Evolutionary conservation across 345 rosid species (phyloP).

Genomic region (Camelina laxa): DNA sequence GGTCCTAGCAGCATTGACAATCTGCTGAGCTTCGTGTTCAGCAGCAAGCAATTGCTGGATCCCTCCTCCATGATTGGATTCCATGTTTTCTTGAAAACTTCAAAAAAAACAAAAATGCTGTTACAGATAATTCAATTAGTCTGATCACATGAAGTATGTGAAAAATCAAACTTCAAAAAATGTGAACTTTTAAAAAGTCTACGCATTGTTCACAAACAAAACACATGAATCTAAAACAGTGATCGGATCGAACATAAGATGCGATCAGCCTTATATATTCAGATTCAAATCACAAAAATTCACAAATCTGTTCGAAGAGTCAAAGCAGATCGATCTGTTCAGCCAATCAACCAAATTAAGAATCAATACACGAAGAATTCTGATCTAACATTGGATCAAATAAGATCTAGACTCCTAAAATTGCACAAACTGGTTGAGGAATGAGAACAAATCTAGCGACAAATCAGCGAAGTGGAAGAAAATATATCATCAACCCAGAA

Average conservation of each 20-base stretch:
- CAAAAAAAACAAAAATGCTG: not conserved
- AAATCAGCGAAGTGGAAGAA: too few species aligned
- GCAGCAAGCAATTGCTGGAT: slow-evolving; percentile 77
- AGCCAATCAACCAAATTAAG: not conserved
- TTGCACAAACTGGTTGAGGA: not conserved
- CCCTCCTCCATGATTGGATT: slow-evolving; percentile 29
- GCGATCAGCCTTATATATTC: not conserved
- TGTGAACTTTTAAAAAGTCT: not conserved
- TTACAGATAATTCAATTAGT: not conserved
- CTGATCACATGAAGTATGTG: not conserved
- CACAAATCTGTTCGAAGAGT: slow-evolving; percentile 2
- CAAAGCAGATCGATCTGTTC: slow-evolving; percentile 32
- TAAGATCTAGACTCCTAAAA: not conserved
- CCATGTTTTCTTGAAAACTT: slow-evolving; percentile 52
- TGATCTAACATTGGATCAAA: not conserved
- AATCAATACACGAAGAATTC: not conserved
- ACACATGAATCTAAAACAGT: slow-evolving; percentile 7
- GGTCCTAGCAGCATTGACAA: slow-evolving; percentile 69
- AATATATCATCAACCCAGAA: not conserved
- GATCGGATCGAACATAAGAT: slow-evolving; percentile 8
- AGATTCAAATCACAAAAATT: slow-evolving; percentile 1
- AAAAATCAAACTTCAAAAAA: not conserved
- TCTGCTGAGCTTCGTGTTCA: slow-evolving; percentile 87
- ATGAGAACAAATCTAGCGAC: not conserved
- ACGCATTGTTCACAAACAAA: not conserved